Percentiles rank a stretch among this genome's conserved stretches.
Conservation (phyloP, 2,329 filamentous ascomycete genomes). For the Cordyceps cateniannulata region DNA sequence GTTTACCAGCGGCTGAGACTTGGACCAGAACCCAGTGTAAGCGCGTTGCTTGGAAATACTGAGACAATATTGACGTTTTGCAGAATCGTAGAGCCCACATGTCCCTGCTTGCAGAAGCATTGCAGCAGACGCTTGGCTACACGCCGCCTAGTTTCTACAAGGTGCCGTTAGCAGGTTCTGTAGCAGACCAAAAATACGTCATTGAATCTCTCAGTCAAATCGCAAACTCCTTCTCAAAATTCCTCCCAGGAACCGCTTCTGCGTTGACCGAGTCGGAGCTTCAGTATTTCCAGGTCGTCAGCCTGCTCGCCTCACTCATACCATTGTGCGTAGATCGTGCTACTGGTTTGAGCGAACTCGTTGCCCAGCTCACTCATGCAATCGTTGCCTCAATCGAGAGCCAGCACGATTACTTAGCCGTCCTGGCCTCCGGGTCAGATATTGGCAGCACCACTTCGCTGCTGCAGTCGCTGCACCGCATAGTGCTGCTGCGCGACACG, state of each 20-base stretch:
- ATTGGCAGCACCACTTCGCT: conserved; percentile 17
- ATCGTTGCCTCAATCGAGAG: conserved; percentile 22
- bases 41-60: conserved; percentile 15
- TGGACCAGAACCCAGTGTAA: conserved; percentile 46
- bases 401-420: conserved; percentile 18
- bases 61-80: conserved; percentile 13
- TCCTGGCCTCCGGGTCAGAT: conserved; percentile 10
- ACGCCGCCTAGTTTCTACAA: conserved; percentile 47
- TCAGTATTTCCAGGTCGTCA: conserved; percentile 37
- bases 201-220: conserved; percentile 36
- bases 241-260: conserved; percentile 26
- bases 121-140: conserved; percentile 42
- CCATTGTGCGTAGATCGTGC: conserved; percentile 22
- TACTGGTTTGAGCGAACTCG: conserved; percentile 17
- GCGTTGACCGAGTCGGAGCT: conserved; percentile 36
- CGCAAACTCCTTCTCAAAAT: conserved; percentile 34
- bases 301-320: conserved; percentile 32
- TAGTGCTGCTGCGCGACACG: conserved; percentile 33
- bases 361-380: conserved; percentile 23
- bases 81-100: conserved; percentile 46
- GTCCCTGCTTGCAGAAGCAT: conserved; percentile 42
- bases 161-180: conserved; percentile 30
- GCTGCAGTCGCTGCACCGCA: conserved; percentile 29
- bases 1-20: conserved; percentile 41
- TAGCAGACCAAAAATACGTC: conserved; percentile 38